Base-by-base conservation (phyloP, 352 stramenopile species). In the Phytophthora citrophthora region DNA sequence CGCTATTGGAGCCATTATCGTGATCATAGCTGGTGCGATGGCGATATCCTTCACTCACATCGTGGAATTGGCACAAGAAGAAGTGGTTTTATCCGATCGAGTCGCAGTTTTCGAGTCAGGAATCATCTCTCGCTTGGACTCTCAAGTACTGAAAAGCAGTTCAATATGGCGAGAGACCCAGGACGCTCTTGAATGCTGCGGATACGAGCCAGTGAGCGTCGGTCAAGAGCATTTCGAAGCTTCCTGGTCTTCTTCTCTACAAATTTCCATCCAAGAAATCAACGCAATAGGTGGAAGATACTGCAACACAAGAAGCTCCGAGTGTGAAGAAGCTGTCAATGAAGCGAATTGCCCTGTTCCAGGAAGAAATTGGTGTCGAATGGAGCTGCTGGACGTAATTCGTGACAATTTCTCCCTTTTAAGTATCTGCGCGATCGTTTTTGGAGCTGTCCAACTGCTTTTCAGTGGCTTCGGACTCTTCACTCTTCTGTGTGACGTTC, bases 401-500 rank as follows among this genome's bases (percentile, higher is more conserved):
- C 61, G 60, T 18, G 61, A 48, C 0, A 89, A 90, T 41, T 87
- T 84, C 55, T 72, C 64, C 9, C 32, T 88, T 4, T 68, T 90
- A 1, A 69, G 79, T 0, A 65, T 74, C 1, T 84, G 78, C 32
- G 71, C 77, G 0, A 61, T 92, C 45, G 56, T 68, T 1, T 48
- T 92, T 3, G 81, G 83, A 18, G 24, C 32, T 8, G 41, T 57
- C n/a, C 74, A 92, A 71, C 20, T 89, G 0, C 11, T 90, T 2
- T 82, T 79, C 23, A 79, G 69, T 4, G 15, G 64, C 1, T 76
- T 92, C 7, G 72, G 72, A 16, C 16, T 89, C 3, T 88, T 88
- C 58, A 90, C 81, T 1, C 46, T 92, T 3, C 55, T 90, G 13
- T 90, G 73, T 39, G 83, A 92, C 24, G 72, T 89, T 36, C 77